Conservation (phyloP, 1,284 basidiomycete species). For the Cryptococcus neoformans region DNA sequence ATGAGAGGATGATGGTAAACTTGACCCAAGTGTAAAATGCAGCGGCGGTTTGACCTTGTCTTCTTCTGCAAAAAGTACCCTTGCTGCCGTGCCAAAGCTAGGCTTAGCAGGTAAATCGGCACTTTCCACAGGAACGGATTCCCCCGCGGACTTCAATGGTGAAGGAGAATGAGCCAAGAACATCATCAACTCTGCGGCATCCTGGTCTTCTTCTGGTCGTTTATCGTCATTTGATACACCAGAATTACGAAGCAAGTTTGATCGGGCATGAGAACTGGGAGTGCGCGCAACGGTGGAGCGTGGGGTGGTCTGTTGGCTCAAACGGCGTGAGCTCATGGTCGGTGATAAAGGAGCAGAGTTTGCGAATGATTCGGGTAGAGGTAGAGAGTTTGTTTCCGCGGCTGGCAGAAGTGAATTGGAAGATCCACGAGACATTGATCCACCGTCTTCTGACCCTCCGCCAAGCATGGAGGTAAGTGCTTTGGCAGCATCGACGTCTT, state of each 20-base stretch:
- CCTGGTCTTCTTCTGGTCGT: slow-evolving; percentile 39
- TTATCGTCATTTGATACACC: background rate
- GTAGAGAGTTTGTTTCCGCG: slow-evolving; percentile 7
- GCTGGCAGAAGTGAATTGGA: slow-evolving; percentile 4
- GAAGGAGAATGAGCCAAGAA: slow-evolving; percentile 48
- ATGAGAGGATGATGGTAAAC: background rate
- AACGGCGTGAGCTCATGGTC: slow-evolving; percentile 1
- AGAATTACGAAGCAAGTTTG: slow-evolving; percentile 1
- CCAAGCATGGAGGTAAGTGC: slow-evolving; percentile 40
- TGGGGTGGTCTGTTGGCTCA: slow-evolving; percentile 2
- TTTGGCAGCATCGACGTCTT: slow-evolving; percentile 46
- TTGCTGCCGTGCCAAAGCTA: slow-evolving; percentile 25
- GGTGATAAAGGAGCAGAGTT: slow-evolving; percentile 7
- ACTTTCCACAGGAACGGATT: slow-evolving; percentile 1
- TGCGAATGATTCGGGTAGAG: slow-evolving; percentile 15
- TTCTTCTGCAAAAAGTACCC: slow-evolving; percentile 41
- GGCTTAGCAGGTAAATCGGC: slow-evolving; percentile 8
- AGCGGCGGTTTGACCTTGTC: background rate
- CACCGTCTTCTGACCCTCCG: slow-evolving; percentile 17
- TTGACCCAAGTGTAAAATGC: background rate
- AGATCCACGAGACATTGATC: slow-evolving; percentile 3
- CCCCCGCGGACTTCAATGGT: slow-evolving; percentile 13
- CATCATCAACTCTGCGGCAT: slow-evolving; percentile 49
- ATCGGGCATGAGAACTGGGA: slow-evolving; percentile 11
- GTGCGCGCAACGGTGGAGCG: slow-evolving; percentile 6